Evolutionary conservation across 306 rosid genomes (phyloP).

Genomic region (Cercis canadensis): DNA sequence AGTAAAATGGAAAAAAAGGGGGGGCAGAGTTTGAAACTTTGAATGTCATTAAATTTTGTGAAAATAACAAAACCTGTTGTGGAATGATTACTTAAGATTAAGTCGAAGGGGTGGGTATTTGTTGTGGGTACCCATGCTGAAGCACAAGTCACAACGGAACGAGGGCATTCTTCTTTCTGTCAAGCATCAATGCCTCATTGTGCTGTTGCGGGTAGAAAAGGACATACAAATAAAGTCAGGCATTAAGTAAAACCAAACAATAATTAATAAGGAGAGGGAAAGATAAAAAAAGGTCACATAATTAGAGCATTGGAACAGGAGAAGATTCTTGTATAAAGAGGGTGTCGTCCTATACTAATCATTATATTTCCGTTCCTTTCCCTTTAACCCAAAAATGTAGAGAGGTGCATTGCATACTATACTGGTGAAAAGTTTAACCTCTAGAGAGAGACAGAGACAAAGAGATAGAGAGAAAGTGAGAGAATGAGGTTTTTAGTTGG

Average conservation of each 20-base stretch:
- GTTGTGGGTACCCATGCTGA: slow-evolving; percentile 39
- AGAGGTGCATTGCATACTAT: slow-evolving; percentile 47
- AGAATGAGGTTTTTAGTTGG: slow-evolving; percentile 48
- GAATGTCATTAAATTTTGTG: slow-evolving; percentile 46
- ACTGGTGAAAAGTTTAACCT: slow-evolving; percentile 37
- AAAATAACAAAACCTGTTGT: slow-evolving; percentile 44
- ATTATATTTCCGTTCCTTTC: slow-evolving; percentile 51
- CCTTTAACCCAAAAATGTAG: slow-evolving; percentile 45
- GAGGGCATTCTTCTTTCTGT: slow-evolving; percentile 41
- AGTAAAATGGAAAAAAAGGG: slow-evolving; percentile 4
- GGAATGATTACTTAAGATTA: slow-evolving; percentile 38
- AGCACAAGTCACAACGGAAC: slow-evolving; percentile 32
- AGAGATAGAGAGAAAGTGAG: slow-evolving; percentile 38
- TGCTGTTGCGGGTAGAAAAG: slow-evolving; percentile 39
- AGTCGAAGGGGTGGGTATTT: slow-evolving; percentile 19
- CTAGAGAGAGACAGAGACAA: slow-evolving; percentile 33
- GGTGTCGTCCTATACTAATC: slow-evolving; percentile 66
- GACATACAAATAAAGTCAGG: slow-evolving; percentile 45
- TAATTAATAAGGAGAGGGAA: slow-evolving; percentile 19
- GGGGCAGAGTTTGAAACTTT: slow-evolving; percentile 26
- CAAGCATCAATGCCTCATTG: slow-evolving; percentile 42
- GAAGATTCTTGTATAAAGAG: slow-evolving; percentile 87
- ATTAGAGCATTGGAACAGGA: slow-evolving; percentile 63
- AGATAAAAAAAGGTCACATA: slow-evolving; percentile 33
- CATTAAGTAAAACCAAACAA: slow-evolving; percentile 40